Evolutionary conservation across 148 eudicot species (phyloP).

Genomic region (Rhododendron henanense): DNA sequence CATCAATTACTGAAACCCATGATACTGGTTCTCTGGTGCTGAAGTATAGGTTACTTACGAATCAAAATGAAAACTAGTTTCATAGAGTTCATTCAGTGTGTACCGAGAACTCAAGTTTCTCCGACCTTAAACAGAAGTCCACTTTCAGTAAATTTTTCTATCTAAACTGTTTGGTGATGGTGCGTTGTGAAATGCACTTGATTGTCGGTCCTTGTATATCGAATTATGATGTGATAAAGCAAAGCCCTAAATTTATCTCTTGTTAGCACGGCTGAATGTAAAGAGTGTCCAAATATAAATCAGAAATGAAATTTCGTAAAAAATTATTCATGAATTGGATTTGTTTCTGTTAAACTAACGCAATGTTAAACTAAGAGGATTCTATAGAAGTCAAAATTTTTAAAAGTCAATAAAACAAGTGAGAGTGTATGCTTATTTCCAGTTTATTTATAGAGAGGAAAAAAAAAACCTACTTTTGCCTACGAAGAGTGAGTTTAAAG

Average conservation of each 20-base stretch:
- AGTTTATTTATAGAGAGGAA: too few species aligned
- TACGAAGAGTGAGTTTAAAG: too few species aligned
- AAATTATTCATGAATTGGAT: too few species aligned
- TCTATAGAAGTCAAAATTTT: too few species aligned
- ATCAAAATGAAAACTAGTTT: not conserved
- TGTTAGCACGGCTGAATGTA: not conserved
- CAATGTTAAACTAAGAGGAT: too few species aligned
- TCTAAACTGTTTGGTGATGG: not conserved
- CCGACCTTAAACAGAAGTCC: not conserved
- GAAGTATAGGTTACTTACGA: not conserved
- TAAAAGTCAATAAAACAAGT: too few species aligned
- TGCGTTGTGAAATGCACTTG: not conserved
- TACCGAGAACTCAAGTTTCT: not conserved
- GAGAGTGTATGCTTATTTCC: too few species aligned
- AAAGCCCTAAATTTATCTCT: not conserved
- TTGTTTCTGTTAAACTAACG: too few species aligned
- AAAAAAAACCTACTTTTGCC: too few species aligned
- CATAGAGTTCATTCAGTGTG: not conserved
- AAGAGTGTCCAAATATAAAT: not conserved
- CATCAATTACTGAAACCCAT: not conserved
- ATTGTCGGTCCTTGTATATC: not conserved
- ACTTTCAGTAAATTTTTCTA: not conserved
- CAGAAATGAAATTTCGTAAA: too few species aligned
- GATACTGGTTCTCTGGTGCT: too few species aligned
- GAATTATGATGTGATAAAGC: not conserved